Evolutionary conservation across 2,329 filamentous ascomycete genomes (phyloP).

Genomic region (Elsinoe necatrix): DNA sequence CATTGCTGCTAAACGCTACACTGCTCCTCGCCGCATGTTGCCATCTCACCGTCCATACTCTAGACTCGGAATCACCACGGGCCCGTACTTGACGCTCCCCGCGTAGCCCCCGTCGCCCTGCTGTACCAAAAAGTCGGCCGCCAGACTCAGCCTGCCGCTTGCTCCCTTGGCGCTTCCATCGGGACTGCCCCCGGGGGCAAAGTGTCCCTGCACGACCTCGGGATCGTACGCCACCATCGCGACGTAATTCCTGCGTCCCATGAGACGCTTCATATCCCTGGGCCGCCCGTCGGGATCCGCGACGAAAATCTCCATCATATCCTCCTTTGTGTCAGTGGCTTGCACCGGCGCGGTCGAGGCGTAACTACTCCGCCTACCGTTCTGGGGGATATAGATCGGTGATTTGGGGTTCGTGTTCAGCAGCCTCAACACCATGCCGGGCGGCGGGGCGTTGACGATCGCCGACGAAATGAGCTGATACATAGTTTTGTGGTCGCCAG

Average conservation of each 20-base stretch:
- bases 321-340: constrained; percentile 82
- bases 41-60: constrained; percentile 39
- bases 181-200: constrained; percentile 23
- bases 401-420: constrained; percentile 76
- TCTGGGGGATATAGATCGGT: constrained; percentile 79
- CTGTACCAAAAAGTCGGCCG: constrained; percentile 95
- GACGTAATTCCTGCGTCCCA: constrained; percentile 87
- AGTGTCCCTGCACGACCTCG: constrained; percentile 52
- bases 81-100: constrained; percentile 87
- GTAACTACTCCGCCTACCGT: constrained; percentile 64
- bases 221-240: constrained; percentile 93
- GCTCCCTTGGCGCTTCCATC: constrained; percentile 29
- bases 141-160: constrained; percentile 60
- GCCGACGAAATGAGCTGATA: constrained; percentile 93
- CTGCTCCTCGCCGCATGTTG: background rate
- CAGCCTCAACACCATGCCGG: constrained; percentile 80
- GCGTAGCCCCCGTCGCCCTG: constrained; percentile 68
- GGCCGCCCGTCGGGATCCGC: constrained; percentile 78
- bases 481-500: constrained; percentile 96
- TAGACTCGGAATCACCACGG: constrained; percentile 77
- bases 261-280: constrained; percentile 74
- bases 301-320: constrained; percentile 99
- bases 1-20: background rate
- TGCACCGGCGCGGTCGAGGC: constrained; percentile 15
- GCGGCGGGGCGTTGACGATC: constrained; percentile 81